Base-by-base conservation (phyloP, 192 early-diverging fungal genomes). In the Podila minutissima region DNA sequence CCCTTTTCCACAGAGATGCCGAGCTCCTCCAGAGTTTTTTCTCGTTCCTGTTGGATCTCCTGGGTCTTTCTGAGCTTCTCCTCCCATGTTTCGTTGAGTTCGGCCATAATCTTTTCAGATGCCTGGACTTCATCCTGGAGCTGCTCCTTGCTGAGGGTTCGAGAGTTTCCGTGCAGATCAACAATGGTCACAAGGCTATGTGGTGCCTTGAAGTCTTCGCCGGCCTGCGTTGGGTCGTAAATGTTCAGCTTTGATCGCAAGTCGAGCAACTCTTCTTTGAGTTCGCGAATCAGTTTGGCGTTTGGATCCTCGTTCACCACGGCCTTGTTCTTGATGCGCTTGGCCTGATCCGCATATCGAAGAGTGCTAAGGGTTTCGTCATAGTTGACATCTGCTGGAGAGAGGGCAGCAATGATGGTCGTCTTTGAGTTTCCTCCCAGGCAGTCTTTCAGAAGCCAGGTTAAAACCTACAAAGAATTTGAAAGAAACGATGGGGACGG, bases 281-380 rank as follows among this genome's bases (percentile, higher is more conserved):
- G 86, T 77, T 96, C 93, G 55, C 93, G 88, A 64, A 98, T 91
- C 4, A 95, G 77, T 63, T 87, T 91, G 15, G 86, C 90, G 55
- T 92, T 92, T 0, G 94, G 92, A 68, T 96, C 94, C 81, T 98
- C 96, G 79, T 98, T 98, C 55, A 98, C 93, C 0, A 94, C 88
- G 12, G 96, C 95, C 77, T 92, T 92, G 75, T 96, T 98, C 75
- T 96, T 92, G 79, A 98, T 96, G 53, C 88, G 89, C 77, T 96
- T 97, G 24, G 96, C 97, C 46, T 95, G 91, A 68, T 97, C 94
- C 5, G 94, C 95, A 74, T 96, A 98, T 37, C 97, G 87, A 37
- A 98, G 84, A 7, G 97, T 98, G 69, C 90, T 93, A 6, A 95
- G 85, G 7, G 94, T 92, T 84, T 95, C 94, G 63, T 89, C 86